Base-by-base conservation (phyloP, 176 grass and related monocot species). In the Metroxylon sagu region DNA sequence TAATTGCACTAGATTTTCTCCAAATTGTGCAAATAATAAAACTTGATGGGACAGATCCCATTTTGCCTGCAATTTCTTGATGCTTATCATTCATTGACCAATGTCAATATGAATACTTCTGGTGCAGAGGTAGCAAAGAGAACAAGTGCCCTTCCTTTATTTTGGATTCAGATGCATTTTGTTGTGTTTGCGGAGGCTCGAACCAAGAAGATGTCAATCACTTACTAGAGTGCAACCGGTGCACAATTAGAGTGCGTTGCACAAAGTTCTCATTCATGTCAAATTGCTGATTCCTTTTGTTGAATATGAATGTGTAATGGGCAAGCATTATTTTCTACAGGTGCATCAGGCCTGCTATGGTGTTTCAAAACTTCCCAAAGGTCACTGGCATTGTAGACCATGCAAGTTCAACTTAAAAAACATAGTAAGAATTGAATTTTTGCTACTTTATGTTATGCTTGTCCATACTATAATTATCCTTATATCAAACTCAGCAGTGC, bases 301-400 rank as follows among this genome's bases (percentile, higher is more conserved):
- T 43, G 35, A 43, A 43, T 43, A 12, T 43, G 35, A 7, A 43
- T 3, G 35, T 43, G 35, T 43, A 43, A 43, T 43, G 3, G 35
- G 12, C 8, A 3, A 43, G 18, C 26, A 31, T 74, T 58, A 61
- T 60, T 72, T 62, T 57, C 6, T 85, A 68, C 77, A 97, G 92
- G 92, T 90, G 59, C 92, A 97, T 75, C 92, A 91, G 71, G 92
- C 83, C 59, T 97, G 92, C 62, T 97, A 97, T 83, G 92, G 92
- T 68, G 80, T 97, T 78, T 52, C 72, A 75, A 87, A 82, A 84
- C 65, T 85, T 59, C 92, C 84, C 19, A 91, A 80, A 74, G 81
- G 72, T 65, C 60, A 79, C 73, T 97, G 92, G 92, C 80, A 67
- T 73, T 97, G 92, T 73, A 82, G 87, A 66, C 87, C 92, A 56